Evolutionary conservation across 345 rosid genomes (phyloP), one percentile per base, ranked within the genome.

Genomic region (Gossypioides kirkii): DNA sequence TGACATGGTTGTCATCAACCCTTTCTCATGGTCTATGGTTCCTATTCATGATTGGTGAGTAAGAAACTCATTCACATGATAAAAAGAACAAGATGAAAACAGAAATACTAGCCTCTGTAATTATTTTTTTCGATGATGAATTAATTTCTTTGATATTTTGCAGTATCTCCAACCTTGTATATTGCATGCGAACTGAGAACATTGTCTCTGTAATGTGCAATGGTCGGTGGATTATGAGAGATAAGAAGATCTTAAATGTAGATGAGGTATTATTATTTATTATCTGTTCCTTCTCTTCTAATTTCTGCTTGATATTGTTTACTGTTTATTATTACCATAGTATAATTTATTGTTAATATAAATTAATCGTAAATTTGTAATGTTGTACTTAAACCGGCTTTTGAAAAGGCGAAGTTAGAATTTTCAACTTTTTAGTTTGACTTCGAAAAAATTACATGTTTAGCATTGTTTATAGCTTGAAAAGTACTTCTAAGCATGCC

Each of bases 161-260:
- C 90, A 89, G 91, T 74, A 86, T 86, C 69, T 81, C 88, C 22
- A 79, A 85, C 80, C 86, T 89, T 68, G 90, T 89, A 23, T 86
- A 87, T 74, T 78, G 87, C 84, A 85, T 85, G 90, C 80, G 90
- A 81, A 82, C 86, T 1, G 95, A 90, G 83, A 90, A 87, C 72
- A 13, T 85, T 10, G 79, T 81, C 65, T 87, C 92, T 3, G 86
- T 87, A 28, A 86, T 90, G 87, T 90, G 95, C 87, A 87, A 90
- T 10, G 90, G 95, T 74, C 75, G 69, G 81, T 87, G 95, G 95
- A 81, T 87, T 69, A 86, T 88, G 95, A 86, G 82, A 83, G 86
- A 85, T 49, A 84, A 82, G 85, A 85, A 77, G 73, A 86, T 87
- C 43, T 64, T 84, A 77, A 85, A 82, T 45, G 85, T 90, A 26